phyloP scores from a whole-genome alignment of 352 stramenopile species.

The Blastocystis sp. region DNA sequence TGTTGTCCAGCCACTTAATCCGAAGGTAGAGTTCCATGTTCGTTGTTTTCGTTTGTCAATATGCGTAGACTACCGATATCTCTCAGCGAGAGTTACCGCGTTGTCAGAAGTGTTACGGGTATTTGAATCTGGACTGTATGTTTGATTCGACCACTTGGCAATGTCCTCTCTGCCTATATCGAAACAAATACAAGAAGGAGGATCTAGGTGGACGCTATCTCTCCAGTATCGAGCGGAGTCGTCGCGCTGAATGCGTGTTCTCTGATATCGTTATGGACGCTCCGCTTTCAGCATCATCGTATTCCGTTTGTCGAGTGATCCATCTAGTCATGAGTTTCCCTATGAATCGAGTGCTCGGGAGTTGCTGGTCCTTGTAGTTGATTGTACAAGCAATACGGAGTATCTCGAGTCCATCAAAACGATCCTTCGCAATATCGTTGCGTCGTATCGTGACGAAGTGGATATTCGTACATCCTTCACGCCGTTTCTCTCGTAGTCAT shows the following conservation, averaged over 20 bases:
- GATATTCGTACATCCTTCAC: constrained; percentile 18
- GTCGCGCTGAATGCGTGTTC: constrained; percentile 28
- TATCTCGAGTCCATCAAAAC: constrained; percentile 28
- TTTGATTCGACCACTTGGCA: constrained; percentile 39
- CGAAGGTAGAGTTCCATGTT: background rate
- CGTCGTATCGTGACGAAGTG: background rate
- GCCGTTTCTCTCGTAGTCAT: background rate
- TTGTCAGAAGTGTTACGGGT: constrained; percentile 40
- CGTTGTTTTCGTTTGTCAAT: background rate
- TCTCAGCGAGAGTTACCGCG: constrained; percentile 2
- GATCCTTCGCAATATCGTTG: background rate
- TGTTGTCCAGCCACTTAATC: constrained; percentile 40
- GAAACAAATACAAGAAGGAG: constrained; percentile 3
- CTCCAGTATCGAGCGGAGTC: constrained; percentile 31
- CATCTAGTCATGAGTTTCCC: background rate
- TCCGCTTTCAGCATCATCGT: too few species aligned
- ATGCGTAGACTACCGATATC: background rate
- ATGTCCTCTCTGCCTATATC: constrained; percentile 10
- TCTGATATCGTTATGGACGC: constrained; percentile 3
- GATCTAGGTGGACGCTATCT: background rate
- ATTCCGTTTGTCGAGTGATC: too few species aligned
- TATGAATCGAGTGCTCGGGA: background rate
- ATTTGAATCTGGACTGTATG: constrained; percentile 53
- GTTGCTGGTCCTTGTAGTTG: constrained; percentile 5
- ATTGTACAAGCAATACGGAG: background rate